Evolutionary conservation across 2,329 filamentous ascomycete species (phyloP), one percentile per base, ranked within the genome.

Genomic region (Lachnellula willkommii): DNA sequence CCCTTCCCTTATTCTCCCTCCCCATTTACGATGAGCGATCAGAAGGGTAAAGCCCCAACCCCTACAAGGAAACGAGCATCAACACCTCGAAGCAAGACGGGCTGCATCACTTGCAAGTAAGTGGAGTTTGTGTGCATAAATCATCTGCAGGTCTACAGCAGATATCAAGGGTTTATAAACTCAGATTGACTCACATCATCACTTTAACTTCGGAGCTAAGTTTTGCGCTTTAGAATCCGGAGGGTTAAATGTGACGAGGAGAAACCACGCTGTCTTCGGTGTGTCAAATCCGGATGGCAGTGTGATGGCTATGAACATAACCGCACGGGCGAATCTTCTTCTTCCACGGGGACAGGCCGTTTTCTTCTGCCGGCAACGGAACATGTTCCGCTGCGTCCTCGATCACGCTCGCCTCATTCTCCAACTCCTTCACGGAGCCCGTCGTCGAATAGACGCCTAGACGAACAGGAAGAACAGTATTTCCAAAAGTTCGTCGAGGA

Each of bases 81-180:
- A 6, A 61, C 61, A 7, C 63, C 61, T n/a, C 50, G 61, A 46
- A 60, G 58, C 37, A 65, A 60, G 71, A 85, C 81, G 1, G 83
- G 83, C 35, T 86, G 83, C 69, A 75, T 75, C 64, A 84, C 81
- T 69, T 87, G 83, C 83, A 86, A 86, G 83, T 85, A 75, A 65
- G 81, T 75, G 48, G 35, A 36, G 4, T n/a, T 40, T 17, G 14
- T 40, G 5, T 15, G 14, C 37, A 40, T 6, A 15, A 15, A 15
- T 15, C 8, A 9, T 40, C 14, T 40, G n/a, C 7, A 8, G 8
- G n/a, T 15, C 2, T 40, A 15, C 14, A 17, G 37, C 37, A 40
- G 14, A n/a, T 17, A 40, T 28, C 28, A 28, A 9, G 8, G 28
- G 26, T 28, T 7, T 8, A 9, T 9, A 9, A 28, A 8, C 28